Conservation (phyloP, 108 stramenopile species). For the Cyclotella distinguenda region DNA sequence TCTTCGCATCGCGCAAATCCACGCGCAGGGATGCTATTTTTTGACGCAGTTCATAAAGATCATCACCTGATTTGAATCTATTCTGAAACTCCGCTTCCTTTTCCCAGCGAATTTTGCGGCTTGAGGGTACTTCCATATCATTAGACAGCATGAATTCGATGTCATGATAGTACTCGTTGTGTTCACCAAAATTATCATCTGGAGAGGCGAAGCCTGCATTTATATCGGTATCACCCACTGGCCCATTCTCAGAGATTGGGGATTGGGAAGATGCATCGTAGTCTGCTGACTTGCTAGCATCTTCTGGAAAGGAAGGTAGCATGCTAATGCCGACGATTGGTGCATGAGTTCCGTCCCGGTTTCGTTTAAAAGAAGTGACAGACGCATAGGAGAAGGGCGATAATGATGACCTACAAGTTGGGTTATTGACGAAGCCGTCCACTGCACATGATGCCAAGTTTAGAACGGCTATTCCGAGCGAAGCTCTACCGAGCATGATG, state of each 20-base stretch:
- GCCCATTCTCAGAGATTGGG: neutral
- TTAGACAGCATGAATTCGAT: neutral
- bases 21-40: slow-evolving; percentile 48
- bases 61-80: slow-evolving; percentile 58
- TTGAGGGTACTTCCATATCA: neutral
- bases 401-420: neutral
- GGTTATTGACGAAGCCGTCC: neutral
- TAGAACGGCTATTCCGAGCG: neutral
- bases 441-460: neutral
- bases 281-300: neutral
- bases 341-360: neutral
- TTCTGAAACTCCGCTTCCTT: slow-evolving; percentile 14
- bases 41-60: slow-evolving; percentile 51
- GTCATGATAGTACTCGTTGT: neutral
- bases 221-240: neutral
- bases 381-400: neutral
- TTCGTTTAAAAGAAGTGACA: neutral
- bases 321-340: neutral
- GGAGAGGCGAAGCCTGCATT: neutral
- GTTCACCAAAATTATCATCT: neutral
- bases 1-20: neutral
- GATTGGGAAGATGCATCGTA: neutral
- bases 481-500: neutral
- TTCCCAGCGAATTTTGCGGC: slow-evolving; percentile 16
- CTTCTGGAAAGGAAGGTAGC: neutral